Evolutionary conservation across 129 eudicot genomes (phyloP).

Genomic region (Cynara cardunculus): DNA sequence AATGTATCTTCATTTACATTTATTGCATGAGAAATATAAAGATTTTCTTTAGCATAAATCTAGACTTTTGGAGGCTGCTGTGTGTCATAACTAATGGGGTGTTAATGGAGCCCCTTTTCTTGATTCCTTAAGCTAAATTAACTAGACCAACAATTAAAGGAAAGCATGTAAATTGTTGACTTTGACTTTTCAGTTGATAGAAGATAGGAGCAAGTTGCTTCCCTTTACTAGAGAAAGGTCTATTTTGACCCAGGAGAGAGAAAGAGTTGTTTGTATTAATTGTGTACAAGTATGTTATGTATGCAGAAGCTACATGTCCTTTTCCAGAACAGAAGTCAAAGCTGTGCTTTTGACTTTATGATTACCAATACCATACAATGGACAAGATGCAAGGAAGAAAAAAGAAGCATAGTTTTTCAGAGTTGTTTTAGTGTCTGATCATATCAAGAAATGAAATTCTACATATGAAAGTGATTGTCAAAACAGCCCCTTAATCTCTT

Average conservation of each 20-base stretch:
- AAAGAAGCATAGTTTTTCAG: background rate
- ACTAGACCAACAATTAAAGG: background rate
- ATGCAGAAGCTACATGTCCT: constrained; percentile 22
- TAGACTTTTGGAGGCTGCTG: background rate
- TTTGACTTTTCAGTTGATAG: constrained; percentile 16
- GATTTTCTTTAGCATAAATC: background rate
- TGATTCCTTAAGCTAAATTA: background rate
- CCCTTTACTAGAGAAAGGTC: background rate
- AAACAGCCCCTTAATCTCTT: background rate
- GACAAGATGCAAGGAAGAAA: no score
- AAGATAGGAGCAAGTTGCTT: no score
- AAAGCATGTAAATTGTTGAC: constrained; percentile 13
- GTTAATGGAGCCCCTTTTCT: no score
- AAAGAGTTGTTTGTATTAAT: background rate
- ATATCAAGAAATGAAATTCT: constrained; percentile 10
- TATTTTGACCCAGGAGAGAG: constrained; percentile 7
- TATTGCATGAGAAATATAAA: background rate
- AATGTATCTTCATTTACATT: background rate
- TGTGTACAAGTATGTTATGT: constrained; percentile 12
- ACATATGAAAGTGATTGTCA: background rate
- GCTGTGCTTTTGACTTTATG: constrained; percentile 22
- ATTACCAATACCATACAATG: constrained; percentile 13
- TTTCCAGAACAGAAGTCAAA: constrained; percentile 27
- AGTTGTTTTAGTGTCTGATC: no score
- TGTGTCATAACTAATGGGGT: no score